Base-by-base conservation (phyloP, 2,329 filamentous ascomycete genomes). In the Colletotrichum brevisporum region DNA sequence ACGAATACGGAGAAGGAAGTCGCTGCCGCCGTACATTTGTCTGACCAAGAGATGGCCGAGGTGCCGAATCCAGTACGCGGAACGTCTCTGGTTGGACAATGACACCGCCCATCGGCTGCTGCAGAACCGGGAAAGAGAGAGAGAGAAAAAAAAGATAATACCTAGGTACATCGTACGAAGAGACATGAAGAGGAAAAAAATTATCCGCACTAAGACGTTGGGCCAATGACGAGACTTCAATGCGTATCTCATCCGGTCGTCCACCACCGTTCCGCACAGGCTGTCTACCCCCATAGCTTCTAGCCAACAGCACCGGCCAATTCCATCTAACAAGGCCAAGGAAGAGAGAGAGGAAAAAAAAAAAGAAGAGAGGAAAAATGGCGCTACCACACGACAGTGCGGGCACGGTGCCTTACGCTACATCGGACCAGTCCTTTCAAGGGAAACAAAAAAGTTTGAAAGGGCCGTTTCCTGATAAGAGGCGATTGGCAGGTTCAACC, bases 391-490 rank as follows among this genome's bases (percentile, higher is more conserved):
- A 51, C 31, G 39, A 68, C 63, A 51, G 67, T 69, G 67, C 31
- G 47, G 4, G 12, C 15, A 63, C 63, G 64, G 67, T 63, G 53
- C 26, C 39, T 31, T 6, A 41, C 21, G 21, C 21, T 24, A 24
- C 26, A 43, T 45, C 26, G 27, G 27, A 55, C 63, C 41, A 24
- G 6, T 21, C 48, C 24, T 26, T 27, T 31, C 45, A 36, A 36
- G 31, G 21, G 2, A 24, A 24, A 24, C 21, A 41, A 36, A 62
- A 69, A 55, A 61, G 50, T 67, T 67, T 51, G 56, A 67, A 67
- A 67, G 45, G 55, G 56, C 67, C 62, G 67, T 67, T 69, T 56
- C 55, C 67, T 67, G 63, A 69, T 69, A 61, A 67, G 51, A 61
- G 36, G 27, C 56, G 56, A 65, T 66, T 69, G 66, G 61, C 51